Percentiles rank a stretch among this genome's conserved stretches.
phyloP scores from a whole-genome alignment of 306 rosid genomes.

The Nissolia schottii region DNA sequence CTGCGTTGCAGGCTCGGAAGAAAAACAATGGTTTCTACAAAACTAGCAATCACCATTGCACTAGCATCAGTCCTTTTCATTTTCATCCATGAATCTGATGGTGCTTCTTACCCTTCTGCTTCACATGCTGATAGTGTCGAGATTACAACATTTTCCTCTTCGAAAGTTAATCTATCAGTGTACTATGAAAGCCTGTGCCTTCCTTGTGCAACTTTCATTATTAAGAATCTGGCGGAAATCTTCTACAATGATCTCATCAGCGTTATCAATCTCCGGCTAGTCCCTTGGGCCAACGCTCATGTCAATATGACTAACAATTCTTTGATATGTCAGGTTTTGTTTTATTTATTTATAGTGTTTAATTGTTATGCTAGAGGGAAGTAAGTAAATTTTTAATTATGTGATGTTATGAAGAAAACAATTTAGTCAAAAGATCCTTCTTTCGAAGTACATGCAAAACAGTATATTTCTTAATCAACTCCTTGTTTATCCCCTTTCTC shows the following conservation, averaged over 20 bases:
- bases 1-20: neutral
- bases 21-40: constrained; percentile 22
- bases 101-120: constrained; percentile 9
- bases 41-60: neutral
- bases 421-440: neutral
- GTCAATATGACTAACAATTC: constrained; percentile 24
- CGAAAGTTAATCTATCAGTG: constrained; percentile 48
- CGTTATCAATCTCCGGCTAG: constrained; percentile 44
- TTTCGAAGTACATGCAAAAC: too few species aligned
- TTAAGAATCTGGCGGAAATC: constrained; percentile 33
- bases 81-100: constrained; percentile 15
- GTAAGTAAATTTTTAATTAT: neutral
- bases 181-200: constrained; percentile 40
- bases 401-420: neutral
- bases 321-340: constrained; percentile 46
- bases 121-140: neutral
- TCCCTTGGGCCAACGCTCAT: constrained; percentile 44
- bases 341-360: neutral
- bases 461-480: neutral
- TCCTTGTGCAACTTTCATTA: constrained; percentile 40
- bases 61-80: constrained; percentile 9
- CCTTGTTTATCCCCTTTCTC: neutral
- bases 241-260: constrained; percentile 38
- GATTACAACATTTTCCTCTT: neutral
- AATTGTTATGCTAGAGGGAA: neutral